Conservation (phyloP, 2,329 filamentous ascomycete species). For the Beauveria brongniartii region DNA sequence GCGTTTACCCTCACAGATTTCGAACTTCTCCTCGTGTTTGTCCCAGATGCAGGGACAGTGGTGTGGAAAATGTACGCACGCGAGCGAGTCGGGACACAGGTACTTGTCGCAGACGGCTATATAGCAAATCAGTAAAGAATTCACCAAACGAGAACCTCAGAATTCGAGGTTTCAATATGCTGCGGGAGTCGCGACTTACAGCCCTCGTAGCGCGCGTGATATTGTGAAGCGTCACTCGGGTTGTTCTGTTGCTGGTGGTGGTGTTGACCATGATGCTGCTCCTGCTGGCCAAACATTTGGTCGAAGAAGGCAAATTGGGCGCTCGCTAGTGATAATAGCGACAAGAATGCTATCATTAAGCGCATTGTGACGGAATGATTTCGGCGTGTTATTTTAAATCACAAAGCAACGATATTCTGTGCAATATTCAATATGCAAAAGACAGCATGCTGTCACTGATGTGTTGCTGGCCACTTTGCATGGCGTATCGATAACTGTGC, state of each 20-base stretch:
- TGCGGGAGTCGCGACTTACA: constrained; percentile 36
- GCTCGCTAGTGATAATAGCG: constrained; percentile 52
- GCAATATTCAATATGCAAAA: neutral
- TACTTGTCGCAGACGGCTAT: constrained; percentile 85
- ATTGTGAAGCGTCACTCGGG: constrained; percentile 74
- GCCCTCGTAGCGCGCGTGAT: constrained; percentile 60
- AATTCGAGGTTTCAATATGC: neutral
- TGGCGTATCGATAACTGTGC: constrained; percentile 16
- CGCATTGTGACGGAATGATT: constrained; percentile 12
- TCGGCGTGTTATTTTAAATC: constrained; percentile 22
- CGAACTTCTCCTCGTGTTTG: constrained; percentile 68
- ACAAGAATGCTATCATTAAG: constrained; percentile 39
- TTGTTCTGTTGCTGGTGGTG: constrained; percentile 65
- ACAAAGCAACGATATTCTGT: neutral
- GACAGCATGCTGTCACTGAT: constrained; percentile 2
- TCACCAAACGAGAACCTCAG: neutral
- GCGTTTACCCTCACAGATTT: constrained; percentile 61
- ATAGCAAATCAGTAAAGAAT: neutral
- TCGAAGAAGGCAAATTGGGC: constrained; percentile 96
- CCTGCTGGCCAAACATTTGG: constrained; percentile 74
- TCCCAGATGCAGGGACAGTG: constrained; percentile 91
- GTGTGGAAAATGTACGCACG: constrained; percentile 92
- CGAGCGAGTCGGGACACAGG: constrained; percentile 86
- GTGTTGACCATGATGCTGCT: constrained; percentile 35
- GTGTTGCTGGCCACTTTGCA: constrained; percentile 14